Conservation (phyloP, 495 filamentous ascomycete genomes). For the Talaromyces thailandensis region DNA sequence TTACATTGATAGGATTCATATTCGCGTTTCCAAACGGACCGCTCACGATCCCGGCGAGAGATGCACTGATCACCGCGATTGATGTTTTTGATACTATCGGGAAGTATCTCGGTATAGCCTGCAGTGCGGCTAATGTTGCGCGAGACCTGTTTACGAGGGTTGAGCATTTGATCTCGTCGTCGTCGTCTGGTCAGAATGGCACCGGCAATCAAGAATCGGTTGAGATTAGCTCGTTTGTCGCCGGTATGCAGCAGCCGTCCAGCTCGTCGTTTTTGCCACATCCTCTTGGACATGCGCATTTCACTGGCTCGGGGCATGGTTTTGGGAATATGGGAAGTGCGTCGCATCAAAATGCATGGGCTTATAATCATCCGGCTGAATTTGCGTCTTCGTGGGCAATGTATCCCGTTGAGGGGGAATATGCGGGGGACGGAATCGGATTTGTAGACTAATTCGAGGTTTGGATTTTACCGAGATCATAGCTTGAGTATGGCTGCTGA, state of each 20-base stretch:
- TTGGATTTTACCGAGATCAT: no score
- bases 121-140: background rate
- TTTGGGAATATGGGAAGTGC: background rate
- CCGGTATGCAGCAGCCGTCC: background rate
- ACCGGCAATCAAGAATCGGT: background rate
- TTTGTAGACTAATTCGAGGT: background rate
- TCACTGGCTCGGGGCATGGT: background rate
- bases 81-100: constrained; percentile 23
- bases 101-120: background rate
- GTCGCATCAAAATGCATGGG: background rate
- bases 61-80: constrained; percentile 25
- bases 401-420: background rate
- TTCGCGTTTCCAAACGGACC: constrained; percentile 25
- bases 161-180: background rate
- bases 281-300: background rate
- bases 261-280: background rate
- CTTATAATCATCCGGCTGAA: background rate
- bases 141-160: background rate
- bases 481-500: no score
- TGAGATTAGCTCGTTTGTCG: background rate
- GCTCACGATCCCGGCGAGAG: constrained; percentile 19
- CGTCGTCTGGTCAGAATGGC: background rate
- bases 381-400: background rate
- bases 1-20: constrained; percentile 39
- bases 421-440: background rate